These are phyloP conservation scores for Nosema muscidifuracis DNA, from an alignment of 371 early-diverging fungal species.

Conservation along the genomic window DNA sequence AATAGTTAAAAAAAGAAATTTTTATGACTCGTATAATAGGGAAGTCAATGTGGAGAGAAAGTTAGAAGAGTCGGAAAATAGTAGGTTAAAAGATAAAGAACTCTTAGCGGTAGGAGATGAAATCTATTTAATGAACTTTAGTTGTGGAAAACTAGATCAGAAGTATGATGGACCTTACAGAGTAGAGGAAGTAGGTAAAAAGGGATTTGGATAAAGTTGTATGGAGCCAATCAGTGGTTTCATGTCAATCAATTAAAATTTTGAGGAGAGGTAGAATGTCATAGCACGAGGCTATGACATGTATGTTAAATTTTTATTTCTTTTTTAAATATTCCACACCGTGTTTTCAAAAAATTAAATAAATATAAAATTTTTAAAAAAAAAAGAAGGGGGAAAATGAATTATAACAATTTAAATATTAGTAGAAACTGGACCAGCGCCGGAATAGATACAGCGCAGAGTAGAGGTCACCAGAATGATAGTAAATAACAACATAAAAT, in stretches of 20 bases:
- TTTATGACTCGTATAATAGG: not conserved
- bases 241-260: conserved; percentile 7
- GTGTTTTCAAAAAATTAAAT: too few relatives aligned
- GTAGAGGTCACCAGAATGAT: too few relatives aligned
- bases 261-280: not conserved
- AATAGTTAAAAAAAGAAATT: not conserved
- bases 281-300: too few relatives aligned
- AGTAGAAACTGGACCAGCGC: too few relatives aligned
- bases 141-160: not conserved
- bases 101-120: not conserved
- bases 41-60: not conserved
- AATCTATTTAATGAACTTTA: not conserved
- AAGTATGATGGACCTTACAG: not conserved
- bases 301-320: too few relatives aligned
- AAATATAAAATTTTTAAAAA: too few relatives aligned
- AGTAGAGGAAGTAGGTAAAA: not conserved
- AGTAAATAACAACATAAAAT: too few relatives aligned
- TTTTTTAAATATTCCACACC: too few relatives aligned
- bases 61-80: not conserved
- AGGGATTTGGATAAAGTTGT: not conserved
- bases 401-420: too few relatives aligned
- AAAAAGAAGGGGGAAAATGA: too few relatives aligned
- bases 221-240: not conserved
- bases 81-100: not conserved
- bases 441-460: too few relatives aligned